Evolutionary conservation across 1,284 basidiomycete genomes (phyloP).

Genomic region (Rhodofomes roseus): DNA sequence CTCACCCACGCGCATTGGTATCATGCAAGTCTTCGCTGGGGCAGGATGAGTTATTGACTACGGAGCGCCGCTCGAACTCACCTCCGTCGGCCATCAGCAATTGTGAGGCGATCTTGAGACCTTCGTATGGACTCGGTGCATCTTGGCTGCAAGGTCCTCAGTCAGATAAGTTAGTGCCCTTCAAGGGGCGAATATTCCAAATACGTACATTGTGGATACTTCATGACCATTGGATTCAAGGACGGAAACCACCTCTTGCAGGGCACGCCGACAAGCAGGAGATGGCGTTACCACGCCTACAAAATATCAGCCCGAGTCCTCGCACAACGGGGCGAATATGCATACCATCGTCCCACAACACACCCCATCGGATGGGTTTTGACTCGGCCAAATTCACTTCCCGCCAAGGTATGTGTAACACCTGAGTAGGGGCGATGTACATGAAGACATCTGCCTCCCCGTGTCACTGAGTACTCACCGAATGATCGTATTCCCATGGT

Average conservation of each 20-base stretch:
- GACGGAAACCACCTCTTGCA: conserved; percentile 45
- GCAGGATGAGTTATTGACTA: not conserved
- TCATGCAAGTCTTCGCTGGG: conserved; percentile 22
- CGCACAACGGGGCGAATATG: not conserved
- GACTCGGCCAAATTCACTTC: conserved; percentile 38
- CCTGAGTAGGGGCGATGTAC: not conserved
- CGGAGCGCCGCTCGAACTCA: no score
- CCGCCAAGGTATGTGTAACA: conserved; percentile 51
- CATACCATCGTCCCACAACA: conserved; percentile 51
- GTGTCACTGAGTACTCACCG: conserved; percentile 31
- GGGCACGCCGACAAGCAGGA: conserved; percentile 58
- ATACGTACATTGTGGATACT: conserved; percentile 41
- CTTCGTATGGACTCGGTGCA: conserved; percentile 36
- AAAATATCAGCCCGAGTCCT: not conserved
- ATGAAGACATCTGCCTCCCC: not conserved
- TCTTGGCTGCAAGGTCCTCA: conserved; percentile 15
- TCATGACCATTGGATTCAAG: conserved; percentile 48
- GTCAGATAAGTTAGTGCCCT: not conserved
- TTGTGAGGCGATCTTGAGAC: conserved; percentile 34
- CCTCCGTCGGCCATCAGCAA: conserved; percentile 37
- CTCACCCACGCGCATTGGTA: conserved; percentile 37
- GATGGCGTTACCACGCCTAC: conserved; percentile 45
- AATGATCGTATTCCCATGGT: conserved; percentile 59
- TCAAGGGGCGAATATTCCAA: not conserved
- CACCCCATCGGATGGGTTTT: conserved; percentile 45